These are phyloP conservation scores for Penicillium rolfsii DNA, from an alignment of 2,329 filamentous ascomycete genomes.

Conservation along the genomic window DNA sequence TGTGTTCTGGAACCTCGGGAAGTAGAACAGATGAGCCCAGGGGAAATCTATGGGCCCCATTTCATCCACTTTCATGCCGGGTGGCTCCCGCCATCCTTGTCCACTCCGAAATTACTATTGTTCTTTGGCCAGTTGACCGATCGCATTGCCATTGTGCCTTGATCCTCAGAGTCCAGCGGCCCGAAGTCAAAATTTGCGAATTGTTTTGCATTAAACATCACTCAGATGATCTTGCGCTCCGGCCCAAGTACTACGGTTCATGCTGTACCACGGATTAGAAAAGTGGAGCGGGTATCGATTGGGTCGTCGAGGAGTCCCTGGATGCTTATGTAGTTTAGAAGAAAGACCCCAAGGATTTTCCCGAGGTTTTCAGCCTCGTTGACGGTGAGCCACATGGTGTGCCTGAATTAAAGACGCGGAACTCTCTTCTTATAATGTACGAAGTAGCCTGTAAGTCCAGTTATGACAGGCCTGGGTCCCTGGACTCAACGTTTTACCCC, in stretches of 20 bases:
- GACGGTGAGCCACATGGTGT: background rate
- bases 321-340: background rate
- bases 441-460: too few relatives aligned
- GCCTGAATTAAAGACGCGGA: background rate
- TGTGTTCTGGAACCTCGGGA: constrained; percentile 2
- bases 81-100: background rate
- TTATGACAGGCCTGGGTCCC: background rate
- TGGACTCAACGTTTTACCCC: background rate
- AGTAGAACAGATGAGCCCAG: background rate
- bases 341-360: background rate
- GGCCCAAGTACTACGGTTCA: background rate
- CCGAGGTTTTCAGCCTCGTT: background rate
- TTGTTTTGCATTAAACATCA: too few relatives aligned
- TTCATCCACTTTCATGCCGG: background rate
- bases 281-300: background rate
- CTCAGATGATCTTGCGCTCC: background rate
- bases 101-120: background rate
- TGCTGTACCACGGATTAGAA: background rate
- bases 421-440: too few relatives aligned
- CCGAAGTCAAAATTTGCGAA: background rate
- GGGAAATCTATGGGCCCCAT: background rate
- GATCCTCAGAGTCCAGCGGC: background rate
- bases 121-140: too few relatives aligned
- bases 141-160: background rate
- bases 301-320: background rate